These are phyloP conservation scores for Diaporthe nobilis DNA, from an alignment of 2,329 filamentous ascomycete genomes.

Conservation along the genomic window DNA sequence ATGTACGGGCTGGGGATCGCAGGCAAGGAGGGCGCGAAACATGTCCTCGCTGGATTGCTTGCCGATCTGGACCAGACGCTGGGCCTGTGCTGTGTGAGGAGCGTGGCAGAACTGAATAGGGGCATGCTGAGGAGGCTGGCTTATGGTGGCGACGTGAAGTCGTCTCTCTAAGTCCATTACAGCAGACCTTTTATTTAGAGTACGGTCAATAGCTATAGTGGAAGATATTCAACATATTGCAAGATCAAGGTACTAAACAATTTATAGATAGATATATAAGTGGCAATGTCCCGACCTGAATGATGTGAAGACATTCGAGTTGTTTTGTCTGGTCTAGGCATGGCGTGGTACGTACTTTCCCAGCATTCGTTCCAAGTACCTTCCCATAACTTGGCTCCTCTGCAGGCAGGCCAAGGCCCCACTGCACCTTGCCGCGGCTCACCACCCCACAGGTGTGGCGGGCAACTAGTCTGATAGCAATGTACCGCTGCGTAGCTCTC, in stretches of 20 bases:
- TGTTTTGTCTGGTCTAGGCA: background rate
- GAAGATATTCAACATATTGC: background rate
- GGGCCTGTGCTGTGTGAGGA: constrained; percentile 66
- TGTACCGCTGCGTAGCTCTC: background rate
- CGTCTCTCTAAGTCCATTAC: constrained; percentile 35
- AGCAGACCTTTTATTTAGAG: background rate
- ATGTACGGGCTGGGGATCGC: constrained; percentile 71
- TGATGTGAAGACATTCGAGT: background rate
- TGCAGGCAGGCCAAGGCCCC: constrained; percentile 2
- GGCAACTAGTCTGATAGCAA: background rate
- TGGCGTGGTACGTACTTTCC: background rate
- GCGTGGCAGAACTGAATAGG: constrained; percentile 54
- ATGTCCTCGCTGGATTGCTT: constrained; percentile 64
- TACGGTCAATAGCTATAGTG: background rate
- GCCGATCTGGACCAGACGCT: constrained; percentile 70
- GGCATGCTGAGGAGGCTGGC: constrained; percentile 51
- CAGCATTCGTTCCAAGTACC: background rate
- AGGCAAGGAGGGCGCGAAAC: constrained; percentile 67
- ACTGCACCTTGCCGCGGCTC: constrained; percentile 13
- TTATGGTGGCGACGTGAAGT: constrained; percentile 51
- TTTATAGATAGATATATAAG: background rate
- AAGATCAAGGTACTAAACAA: background rate
- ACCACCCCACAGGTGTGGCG: background rate
- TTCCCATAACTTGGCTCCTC: background rate
- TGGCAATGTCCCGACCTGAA: background rate